phyloP scores from a whole-genome alignment of 2,329 filamentous ascomycete genomes.

The Colletotrichum sp. region DNA sequence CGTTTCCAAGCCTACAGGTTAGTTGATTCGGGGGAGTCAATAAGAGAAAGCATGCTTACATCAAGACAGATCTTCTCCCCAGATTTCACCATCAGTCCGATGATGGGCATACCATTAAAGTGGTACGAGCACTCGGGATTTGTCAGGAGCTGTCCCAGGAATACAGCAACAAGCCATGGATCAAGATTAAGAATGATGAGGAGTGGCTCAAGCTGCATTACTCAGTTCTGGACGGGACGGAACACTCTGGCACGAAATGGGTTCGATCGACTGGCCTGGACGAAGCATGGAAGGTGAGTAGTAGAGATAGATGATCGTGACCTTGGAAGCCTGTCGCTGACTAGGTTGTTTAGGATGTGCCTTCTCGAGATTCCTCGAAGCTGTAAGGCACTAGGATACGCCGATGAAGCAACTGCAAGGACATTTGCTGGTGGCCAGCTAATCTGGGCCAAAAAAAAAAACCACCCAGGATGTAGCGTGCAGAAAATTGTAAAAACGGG shows the following conservation, averaged over 20 bases:
- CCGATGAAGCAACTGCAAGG: neutral
- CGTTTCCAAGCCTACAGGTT: slow-evolving; percentile 48
- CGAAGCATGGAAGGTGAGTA: slow-evolving; percentile 63
- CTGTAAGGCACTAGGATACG: neutral
- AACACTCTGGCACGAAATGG: slow-evolving; percentile 54
- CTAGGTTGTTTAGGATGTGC: neutral
- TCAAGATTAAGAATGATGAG: slow-evolving; percentile 56
- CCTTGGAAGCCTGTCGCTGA: neutral
- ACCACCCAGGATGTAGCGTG: too few species aligned
- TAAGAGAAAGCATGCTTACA: neutral
- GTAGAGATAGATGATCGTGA: neutral
- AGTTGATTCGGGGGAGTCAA: neutral
- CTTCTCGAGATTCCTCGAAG: slow-evolving; percentile 3
- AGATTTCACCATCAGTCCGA: slow-evolving; percentile 58
- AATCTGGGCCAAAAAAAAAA: neutral
- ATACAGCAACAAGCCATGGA: slow-evolving; percentile 51
- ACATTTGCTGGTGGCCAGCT: neutral
- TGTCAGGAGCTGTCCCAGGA: slow-evolving; percentile 57
- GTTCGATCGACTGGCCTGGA: slow-evolving; percentile 66
- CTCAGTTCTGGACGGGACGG: slow-evolving; percentile 66
- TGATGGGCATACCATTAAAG: slow-evolving; percentile 83
- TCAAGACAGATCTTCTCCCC: slow-evolving; percentile 43
- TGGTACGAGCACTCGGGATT: slow-evolving; percentile 71
- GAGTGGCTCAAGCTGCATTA: slow-evolving; percentile 66
- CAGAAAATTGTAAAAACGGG: slow-evolving; percentile 3